Percentiles rank a stretch among this genome's conserved stretches.
These are phyloP conservation scores for Xylaria arbuscula DNA, from an alignment of 2,329 filamentous ascomycete species.

Conservation along the genomic window DNA sequence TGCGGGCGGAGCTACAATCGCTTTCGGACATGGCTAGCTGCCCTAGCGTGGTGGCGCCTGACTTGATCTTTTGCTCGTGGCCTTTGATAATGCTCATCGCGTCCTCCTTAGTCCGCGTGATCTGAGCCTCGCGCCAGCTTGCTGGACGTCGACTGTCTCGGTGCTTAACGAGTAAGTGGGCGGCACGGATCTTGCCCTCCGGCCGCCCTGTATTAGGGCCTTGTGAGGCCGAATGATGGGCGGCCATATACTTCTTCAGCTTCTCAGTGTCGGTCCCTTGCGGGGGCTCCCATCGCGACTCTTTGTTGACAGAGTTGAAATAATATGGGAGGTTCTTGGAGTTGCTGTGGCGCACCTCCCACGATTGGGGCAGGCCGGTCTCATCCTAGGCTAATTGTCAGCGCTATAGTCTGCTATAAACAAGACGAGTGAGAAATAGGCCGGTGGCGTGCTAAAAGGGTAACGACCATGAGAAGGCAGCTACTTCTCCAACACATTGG, in stretches of 20 bases:
- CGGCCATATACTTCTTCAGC: constrained; percentile 93
- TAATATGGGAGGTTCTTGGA: constrained; percentile 99
- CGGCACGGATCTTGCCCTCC: constrained; percentile 90
- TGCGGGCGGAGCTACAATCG: constrained; percentile 94
- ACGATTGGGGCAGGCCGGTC: constrained; percentile 83
- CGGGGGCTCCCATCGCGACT: constrained; percentile 96
- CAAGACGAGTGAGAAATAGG: neutral
- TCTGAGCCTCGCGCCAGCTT: constrained; percentile 91
- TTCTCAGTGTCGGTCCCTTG: constrained; percentile 87
- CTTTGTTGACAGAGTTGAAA: constrained; percentile 88
- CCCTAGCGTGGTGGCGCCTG: constrained; percentile 75
- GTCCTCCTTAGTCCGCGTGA: constrained; percentile 89
- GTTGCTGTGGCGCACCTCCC: constrained; percentile 98
- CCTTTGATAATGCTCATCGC: constrained; percentile 79
- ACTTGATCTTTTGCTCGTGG: constrained; percentile 81
- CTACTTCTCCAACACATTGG: neutral
- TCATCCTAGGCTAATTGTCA: constrained; percentile 63
- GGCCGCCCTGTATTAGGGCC: constrained; percentile 54
- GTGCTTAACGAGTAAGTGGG: constrained; percentile 95
- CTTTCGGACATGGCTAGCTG: constrained; percentile 90
- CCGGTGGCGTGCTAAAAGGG: neutral
- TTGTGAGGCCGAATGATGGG: constrained; percentile 76
- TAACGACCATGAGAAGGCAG: neutral
- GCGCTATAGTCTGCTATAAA: neutral
- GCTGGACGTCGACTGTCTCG: constrained; percentile 85